Evolutionary conservation across 2,329 filamentous ascomycete species (phyloP), one percentile per base, ranked within the genome.

Genomic region (Helotiales sp.): DNA sequence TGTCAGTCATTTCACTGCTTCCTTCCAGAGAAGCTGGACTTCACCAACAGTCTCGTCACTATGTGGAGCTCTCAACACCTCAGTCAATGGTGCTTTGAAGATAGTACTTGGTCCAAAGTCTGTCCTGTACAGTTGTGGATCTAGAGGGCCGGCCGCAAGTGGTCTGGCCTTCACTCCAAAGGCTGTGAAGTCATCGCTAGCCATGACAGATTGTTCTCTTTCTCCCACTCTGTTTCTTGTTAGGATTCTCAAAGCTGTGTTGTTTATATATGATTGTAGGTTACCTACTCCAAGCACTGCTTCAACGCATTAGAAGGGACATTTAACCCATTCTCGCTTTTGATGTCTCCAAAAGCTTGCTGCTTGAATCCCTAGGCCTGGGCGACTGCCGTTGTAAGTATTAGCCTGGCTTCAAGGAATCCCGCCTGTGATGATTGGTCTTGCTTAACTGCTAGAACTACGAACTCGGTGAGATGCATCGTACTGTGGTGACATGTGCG

Each of bases 391-490:
- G 30, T 25, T 10, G 25, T 5, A 25, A 58, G 25, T 2, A 38
- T 15, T 22, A 29, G 33, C 4, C 36, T 27, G 3, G 38, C 13
- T 1, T 31, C 42, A 2, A 19, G 17, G 17, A 49, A 49, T 31
- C 33, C 53, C 2, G 27, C 19, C n/a, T 19, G 30, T 2, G 40
- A 7, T 5, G 34, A 40, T 22, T 51, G 27, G 25, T 57, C 60
- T 29, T 57, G 53, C 24, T 54, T 62, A 2, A 59, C 10, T 0
- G 17, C 7, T 17, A 52, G 57, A 19, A 42, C 30, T 10, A 55
- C 48, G 10, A 62, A 33, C 50, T 62, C 60, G 5, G 52, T 55
- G 52, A 59, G 49, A 13, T 51, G 52, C 57, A 62, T 62, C 12
- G 31, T 33, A 15, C 22, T 30, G 10, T 33, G 6, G 27, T 8